phyloP scores from a whole-genome alignment of 1,284 basidiomycete species.

The Cryptococcus depauperatus region DNA sequence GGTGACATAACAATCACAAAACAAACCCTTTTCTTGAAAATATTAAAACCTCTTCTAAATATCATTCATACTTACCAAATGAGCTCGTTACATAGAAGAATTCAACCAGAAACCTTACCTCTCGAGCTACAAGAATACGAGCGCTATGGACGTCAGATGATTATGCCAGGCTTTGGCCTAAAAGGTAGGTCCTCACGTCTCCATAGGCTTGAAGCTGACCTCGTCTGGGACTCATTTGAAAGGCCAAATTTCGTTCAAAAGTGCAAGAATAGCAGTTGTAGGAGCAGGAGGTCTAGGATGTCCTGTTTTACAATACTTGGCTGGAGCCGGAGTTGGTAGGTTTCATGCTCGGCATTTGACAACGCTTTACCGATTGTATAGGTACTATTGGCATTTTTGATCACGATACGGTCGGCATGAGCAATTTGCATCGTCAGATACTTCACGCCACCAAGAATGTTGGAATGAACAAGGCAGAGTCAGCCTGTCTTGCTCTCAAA shows the following conservation, averaged over 20 bases:
- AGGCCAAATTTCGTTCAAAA: slow-evolving; percentile 77
- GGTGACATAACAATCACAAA: too few species aligned
- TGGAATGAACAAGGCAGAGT: slow-evolving; percentile 76
- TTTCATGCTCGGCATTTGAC: slow-evolving; percentile 1
- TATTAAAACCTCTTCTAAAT: too few species aligned
- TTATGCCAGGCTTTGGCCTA: slow-evolving; percentile 80
- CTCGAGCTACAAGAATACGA: slow-evolving; percentile 60
- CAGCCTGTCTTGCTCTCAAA: slow-evolving; percentile 61
- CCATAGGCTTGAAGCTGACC: not conserved
- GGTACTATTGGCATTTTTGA: slow-evolving; percentile 71
- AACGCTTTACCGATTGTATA: slow-evolving; percentile 4
- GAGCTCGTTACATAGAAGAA: too few species aligned
- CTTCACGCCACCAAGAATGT: slow-evolving; percentile 72
- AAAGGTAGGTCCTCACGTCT: slow-evolving; percentile 59
- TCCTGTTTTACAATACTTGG: slow-evolving; percentile 88
- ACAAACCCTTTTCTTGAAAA: too few species aligned
- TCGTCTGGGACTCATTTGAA: too few species aligned
- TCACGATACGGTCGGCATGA: slow-evolving; percentile 80
- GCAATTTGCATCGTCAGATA: slow-evolving; percentile 90
- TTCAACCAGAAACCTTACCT: slow-evolving; percentile 7
- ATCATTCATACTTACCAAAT: too few species aligned
- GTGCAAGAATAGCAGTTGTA: slow-evolving; percentile 72
- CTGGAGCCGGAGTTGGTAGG: slow-evolving; percentile 81
- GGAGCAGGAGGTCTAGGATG: slow-evolving; percentile 96
- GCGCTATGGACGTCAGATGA: slow-evolving; percentile 96